Conservation (phyloP, 2,329 filamentous ascomycete genomes). For the Arachnomyces sp. region DNA sequence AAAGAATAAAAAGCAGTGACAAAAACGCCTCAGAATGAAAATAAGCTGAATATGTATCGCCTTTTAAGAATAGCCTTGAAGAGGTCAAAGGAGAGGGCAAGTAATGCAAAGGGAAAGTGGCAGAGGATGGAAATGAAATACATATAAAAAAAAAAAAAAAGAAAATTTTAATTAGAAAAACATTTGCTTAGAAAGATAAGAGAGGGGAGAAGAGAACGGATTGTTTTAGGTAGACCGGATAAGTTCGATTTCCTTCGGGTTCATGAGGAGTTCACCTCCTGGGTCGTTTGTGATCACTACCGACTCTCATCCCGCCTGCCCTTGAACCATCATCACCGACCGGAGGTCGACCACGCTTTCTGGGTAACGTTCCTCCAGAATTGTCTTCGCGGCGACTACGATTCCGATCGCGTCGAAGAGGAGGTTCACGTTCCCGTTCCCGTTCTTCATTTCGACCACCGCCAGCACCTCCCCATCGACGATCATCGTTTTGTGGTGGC, state of each 20-base stretch:
- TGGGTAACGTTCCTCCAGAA: slow-evolving; percentile 10
- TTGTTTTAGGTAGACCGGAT: no score
- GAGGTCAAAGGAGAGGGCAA: no score
- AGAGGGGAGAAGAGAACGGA: no score
- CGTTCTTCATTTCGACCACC: slow-evolving; percentile 5
- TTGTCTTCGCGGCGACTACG: slow-evolving; percentile 8
- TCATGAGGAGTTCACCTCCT: slow-evolving; percentile 9
- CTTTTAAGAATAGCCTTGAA: no score
- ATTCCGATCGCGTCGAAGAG: slow-evolving; percentile 5
- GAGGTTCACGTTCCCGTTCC: slow-evolving; percentile 6
- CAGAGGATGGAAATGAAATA: slow-evolving; percentile 58
- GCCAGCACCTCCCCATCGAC: slow-evolving; percentile 8
- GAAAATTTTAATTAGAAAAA: slow-evolving; percentile 14
- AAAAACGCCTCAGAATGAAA: no score
- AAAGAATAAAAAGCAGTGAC: no score
- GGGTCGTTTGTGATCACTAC: slow-evolving; percentile 17
- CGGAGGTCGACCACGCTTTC: slow-evolving; percentile 12
- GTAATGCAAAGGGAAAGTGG: no score
- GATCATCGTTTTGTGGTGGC: slow-evolving; percentile 1
- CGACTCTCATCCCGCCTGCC: slow-evolving; percentile 7
- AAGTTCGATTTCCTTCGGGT: no score
- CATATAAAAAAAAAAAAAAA: slow-evolving; percentile 40
- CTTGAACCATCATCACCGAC: slow-evolving; percentile 7
- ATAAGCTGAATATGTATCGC: no score
- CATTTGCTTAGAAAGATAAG: neutral